Base-by-base conservation (phyloP, 768 basidiomycete genomes). In the Boletus speciosus region DNA sequence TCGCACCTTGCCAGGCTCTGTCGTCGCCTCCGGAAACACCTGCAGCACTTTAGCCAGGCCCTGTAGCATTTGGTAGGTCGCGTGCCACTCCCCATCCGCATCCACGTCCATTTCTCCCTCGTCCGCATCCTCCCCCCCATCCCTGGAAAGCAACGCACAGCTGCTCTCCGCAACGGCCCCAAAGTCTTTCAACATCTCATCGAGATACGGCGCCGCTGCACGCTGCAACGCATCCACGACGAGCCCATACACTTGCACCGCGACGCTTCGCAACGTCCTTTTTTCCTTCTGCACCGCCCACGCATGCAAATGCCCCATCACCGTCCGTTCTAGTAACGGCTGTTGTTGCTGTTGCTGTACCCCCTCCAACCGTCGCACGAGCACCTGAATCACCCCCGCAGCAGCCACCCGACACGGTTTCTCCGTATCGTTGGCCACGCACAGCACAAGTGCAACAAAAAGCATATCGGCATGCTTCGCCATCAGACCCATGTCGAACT, bases 351-450 rank as follows among this genome's bases (percentile, higher is more conserved):
- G 73, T 5, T 80, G 76, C 14, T 78, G 81, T 6, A 79, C 79
- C 3, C 81, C 79, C 34, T 88, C 83, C 27, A 97, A 73, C 10
- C 88, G 80, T 15, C 69, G 66, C 63, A 93, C 84, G 16, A 99
- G 81, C 34, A 71, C 78, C 70, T 92, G 89, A 73, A 96, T 80
- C 42, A 98, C 77, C 37, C 83, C 82, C 2, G 88, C 86, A 0
- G 93, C 93, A 83, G 91, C 88, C 68, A 89, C 90, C 27, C 93
- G 81, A 66, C 93, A 98, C 64, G 89, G 86, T 34, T 88, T 74
- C 6, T 95, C 93, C 37, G 90, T 88, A 67, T 99, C 97, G 66
- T 98, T 99, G 29, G 93, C 94, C 32, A 98, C 72, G 27, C 89
- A 90, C 84, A 98, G 88, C 38, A 96, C 90, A 25, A 98, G 79